Base-by-base conservation (phyloP, 441 rosid species). In the Aquilaria agallochum region DNA sequence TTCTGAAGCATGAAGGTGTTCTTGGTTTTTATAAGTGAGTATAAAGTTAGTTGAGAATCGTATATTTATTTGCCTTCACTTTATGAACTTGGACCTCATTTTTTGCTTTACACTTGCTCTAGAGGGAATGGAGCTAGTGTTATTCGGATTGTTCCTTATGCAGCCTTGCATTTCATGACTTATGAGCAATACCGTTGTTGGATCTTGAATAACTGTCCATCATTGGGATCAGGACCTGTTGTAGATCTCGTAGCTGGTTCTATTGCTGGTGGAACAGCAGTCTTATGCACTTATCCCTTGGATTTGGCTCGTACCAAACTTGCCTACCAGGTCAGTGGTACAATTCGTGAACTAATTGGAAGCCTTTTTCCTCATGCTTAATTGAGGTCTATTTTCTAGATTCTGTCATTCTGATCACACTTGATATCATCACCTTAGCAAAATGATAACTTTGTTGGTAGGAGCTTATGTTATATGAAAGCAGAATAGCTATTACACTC, bases 41-140 rank as follows among this genome's bases (percentile, higher is more conserved):
- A 65, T 47, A 4, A 54, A 30, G 14, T 60, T 45, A 15, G 56
- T 54, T 58, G 12, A 48, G 64, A 59, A 53, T 60, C 49, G 54
- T 53, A 47, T 62, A 20, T 33, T 50, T 57, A 55, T 34, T 53
- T 47, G 56, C 50, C 62, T 54, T 44, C 51, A 14, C 42, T 4
- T 9, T 42, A 11, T 52, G 53, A 42, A 55, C 55, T 50, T 70
- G 55, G 34, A 56, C 65, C 63, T 27, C 30, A 59, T 52, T 42
- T 48, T 45, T 44, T 76, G 56, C 44, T 72, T 45, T n/a, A 31
- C 63, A 56, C 69, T 72, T 66, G 15, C 63, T 52, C 42, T 60
- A 94, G 99, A 77, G 99, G 97, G 51, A 90, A 94, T 61, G 99
- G 99, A 60, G 97, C 95, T 48, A 94, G 97, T 70, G 95, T 94